Evolutionary conservation across 2,329 filamentous ascomycete species (phyloP), one percentile per base, ranked within the genome.

Genomic region (Penicillium frequentans): DNA sequence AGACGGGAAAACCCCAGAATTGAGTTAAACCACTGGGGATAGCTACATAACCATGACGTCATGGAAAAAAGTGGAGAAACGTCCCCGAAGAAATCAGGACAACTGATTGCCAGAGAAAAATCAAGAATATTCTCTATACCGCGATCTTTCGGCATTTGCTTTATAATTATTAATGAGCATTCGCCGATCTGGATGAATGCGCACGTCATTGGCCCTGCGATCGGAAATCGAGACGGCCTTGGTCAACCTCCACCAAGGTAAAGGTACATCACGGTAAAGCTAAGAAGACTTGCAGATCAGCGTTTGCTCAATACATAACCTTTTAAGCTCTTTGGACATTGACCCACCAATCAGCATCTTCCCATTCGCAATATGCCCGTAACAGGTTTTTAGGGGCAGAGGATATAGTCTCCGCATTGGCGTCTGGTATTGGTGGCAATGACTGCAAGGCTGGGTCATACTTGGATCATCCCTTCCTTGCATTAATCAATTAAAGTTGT

Each of bases 371-470:
- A 56, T 44, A 19, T 45, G 44, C 42, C 31, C 43, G 31, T 29
- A 42, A 31, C 56, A 59, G 37, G 56, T 49, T 56, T 56, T 53
- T 43, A 16, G 8, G 24, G 13, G 1, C 10, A 49, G 13, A 26
- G 21, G 14, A 9, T 29, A 31, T 19, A 8, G 16, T 37, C 11
- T n/a, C 13, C 19, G 33, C 47, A 49, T 37, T 6, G 31, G 10
- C 11, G 29, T 10, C 27, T n/a, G 46, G 29, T 6, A 23, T 19
- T 43, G 10, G 29, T 24, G 33, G 35, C 46, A 3, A 55, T 55
- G 49, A 58, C 53, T 43, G 24, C 21, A 54, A 50, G 42, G 43
- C 51, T 57, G 48, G 56, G 60, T 64, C 59, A 62, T 62, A 19
- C 10, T 37, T 43, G 31, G 42, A 35, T 58, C 52, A 55, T 55